phyloP scores from a whole-genome alignment of 495 filamentous ascomycete genomes.

The Daldinia grandis region DNA sequence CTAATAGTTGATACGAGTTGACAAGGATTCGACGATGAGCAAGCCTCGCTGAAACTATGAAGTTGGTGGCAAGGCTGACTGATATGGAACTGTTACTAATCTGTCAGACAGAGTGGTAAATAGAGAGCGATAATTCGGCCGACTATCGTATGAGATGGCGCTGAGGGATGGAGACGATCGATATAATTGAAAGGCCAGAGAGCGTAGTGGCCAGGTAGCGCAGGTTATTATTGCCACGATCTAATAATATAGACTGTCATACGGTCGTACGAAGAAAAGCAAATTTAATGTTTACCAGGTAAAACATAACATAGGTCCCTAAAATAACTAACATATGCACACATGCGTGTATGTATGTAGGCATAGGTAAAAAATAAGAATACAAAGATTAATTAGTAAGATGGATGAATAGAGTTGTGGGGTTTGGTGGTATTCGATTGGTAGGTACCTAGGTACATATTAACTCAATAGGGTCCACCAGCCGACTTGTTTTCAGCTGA shows the following conservation, averaged over 20 bases:
- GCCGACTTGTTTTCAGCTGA: background rate
- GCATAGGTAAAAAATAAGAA: too few species aligned
- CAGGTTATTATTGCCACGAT: conserved; percentile 21
- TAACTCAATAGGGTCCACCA: background rate
- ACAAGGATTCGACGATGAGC: conserved; percentile 19
- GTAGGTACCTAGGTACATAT: conserved; percentile 1
- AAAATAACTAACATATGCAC: too few species aligned
- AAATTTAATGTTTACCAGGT: background rate
- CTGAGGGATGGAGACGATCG: conserved; percentile 2
- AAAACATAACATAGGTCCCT: too few species aligned
- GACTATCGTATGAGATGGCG: conserved; percentile 21
- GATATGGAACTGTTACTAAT: conserved; percentile 10
- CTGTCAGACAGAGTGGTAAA: conserved; percentile 6
- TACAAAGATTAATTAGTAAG: background rate
- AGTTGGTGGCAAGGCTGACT: conserved; percentile 29
- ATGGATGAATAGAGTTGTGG: conserved; percentile 39
- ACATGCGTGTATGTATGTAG: background rate
- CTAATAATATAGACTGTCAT: conserved; percentile 11
- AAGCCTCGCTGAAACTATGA: conserved; percentile 29
- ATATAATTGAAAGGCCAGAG: background rate
- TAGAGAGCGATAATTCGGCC: background rate
- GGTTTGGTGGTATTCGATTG: conserved; percentile 5
- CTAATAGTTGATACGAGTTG: conserved; percentile 13
- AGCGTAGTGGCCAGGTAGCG: background rate
- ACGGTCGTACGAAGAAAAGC: background rate